Evolutionary conservation across 768 basidiomycete genomes (phyloP), one percentile per base, ranked within the genome.

Genomic region (Lactarius hengduanensis): DNA sequence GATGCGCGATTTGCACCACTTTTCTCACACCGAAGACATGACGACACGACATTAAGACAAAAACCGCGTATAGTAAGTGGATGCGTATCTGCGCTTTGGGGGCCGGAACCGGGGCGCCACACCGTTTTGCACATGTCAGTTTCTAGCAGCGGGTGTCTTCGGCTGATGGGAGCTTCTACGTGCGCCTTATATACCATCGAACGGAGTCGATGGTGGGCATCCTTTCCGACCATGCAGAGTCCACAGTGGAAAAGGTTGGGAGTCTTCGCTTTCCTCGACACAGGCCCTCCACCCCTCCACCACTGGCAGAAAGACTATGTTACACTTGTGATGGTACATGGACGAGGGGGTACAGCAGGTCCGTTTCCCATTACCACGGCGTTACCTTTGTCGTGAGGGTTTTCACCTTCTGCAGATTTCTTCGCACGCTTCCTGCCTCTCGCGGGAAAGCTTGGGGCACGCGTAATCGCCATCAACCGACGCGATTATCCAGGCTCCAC

Each of bases 401-500:
- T 57, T 57, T 22, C 26, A 28, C 11, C 53, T 3, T 43, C 18
- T 36, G 20, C 15, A 34, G 56, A 4, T 36, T 32, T 57, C 22
- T 55, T 55, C 26, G 0, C 26, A 18, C 54, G 26, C 28, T 15
- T 28, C 26, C 18, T 55, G 4, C 54, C 54, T 36, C 34, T 57
- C 32, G 56, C 56, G 18, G 30, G 30, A 32, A 57, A 57, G 10
- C 20, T 36, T 57, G 56, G 56, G 4, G 30, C 56, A 9, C 56
- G 56, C 20, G 18, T 57, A 6, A 10, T 57, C 20, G 20, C 30
- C 22, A 55, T 55, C 26, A 55, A 55, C 30, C 30, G 54, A 55
- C 54, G 54, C 5, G 54, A 32, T 20, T 57, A 57, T 34, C 56
- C 56, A n/a, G 56, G 56, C 20, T 57, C 56, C 18, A 32, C n/a